Base-by-base conservation (phyloP, 2,329 filamentous ascomycete genomes). In the Bipolaris zeicola region DNA sequence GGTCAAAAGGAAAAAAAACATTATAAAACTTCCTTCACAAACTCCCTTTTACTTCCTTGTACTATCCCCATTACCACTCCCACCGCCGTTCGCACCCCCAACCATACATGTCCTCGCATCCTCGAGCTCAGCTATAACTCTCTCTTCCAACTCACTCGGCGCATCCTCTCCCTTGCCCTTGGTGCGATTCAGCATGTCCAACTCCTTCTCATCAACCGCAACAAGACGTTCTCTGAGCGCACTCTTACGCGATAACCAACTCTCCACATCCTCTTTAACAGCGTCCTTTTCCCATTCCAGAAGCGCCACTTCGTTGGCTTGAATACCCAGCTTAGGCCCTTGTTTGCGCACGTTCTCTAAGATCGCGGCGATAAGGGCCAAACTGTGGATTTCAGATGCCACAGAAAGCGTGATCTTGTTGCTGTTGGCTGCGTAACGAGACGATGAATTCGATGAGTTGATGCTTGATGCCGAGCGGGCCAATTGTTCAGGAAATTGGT, bases 401-500 rank as follows among this genome's bases (percentile, higher is more conserved):
- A 89, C 84, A 28, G 88, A 80, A 5, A 96, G 81, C 1, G 90
- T 91, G 44, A 96, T 83, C 57, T 86, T 87, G 76, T 22, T 85
- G 3, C 51, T 87, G 76, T 20, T 85, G 3, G 51, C 44, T 1
- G 50, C 38, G 3, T 47, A 38, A 44, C 55, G 53, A 10, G 59
- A 56, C 3, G 66, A 63, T 1, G 63, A 50, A 16, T 41, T 62
- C 80, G 33, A 85, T 80, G 33, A 85, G 80, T 91, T 88, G 60
- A 98, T 87, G 1, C 89, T 85, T 48, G 87, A 85, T 6, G 89
- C 84, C 11, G 91, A 91, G 28, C 90, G 86, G 39, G 80, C 78
- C 8, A 99, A 82, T 56, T 98, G 87, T 44, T 87, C 84, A 10
- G 91, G 89, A 74, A 96, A 99, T 72, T 92, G 89, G 70, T 96